Percentiles rank a stretch among this genome's conserved stretches.
Evolutionary conservation across 78 protist genomes (phyloP).

Genomic region (Dictyostelium capitatum): DNA sequence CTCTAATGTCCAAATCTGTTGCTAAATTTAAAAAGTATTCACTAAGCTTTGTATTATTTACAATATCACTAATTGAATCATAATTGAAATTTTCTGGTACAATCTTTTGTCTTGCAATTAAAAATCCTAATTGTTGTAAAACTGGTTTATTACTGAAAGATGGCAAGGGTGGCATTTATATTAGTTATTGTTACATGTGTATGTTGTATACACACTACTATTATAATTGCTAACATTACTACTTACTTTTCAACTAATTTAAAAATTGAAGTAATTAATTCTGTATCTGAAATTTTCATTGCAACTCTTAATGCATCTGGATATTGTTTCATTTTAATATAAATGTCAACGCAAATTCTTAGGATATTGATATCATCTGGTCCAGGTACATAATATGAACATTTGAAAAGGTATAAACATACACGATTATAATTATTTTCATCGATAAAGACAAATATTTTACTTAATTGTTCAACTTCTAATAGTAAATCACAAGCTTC

Average conservation of each 20-base stretch:
- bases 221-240: background rate
- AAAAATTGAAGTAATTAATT: slow-evolving; percentile 40
- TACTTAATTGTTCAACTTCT: slow-evolving; percentile 86
- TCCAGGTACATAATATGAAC: slow-evolving; percentile 91
- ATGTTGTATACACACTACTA: too few species aligned
- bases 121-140: slow-evolving; percentile 91
- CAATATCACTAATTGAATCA: slow-evolving; percentile 65
- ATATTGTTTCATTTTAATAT: slow-evolving; percentile 72
- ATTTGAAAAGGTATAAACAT: slow-evolving; percentile 89
- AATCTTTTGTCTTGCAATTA: slow-evolving; percentile 87
- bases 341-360: slow-evolving; percentile 64
- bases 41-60: slow-evolving; percentile 87
- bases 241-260: slow-evolving; percentile 72
- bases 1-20: slow-evolving; percentile 96
- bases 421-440: slow-evolving; percentile 90
- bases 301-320: slow-evolving; percentile 78
- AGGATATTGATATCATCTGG: slow-evolving; percentile 90
- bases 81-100: slow-evolving; percentile 52
- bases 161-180: too few species aligned
- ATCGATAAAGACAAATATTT: slow-evolving; percentile 78
- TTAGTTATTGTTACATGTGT: too few species aligned
- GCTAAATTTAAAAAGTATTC: slow-evolving; percentile 91
- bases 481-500: slow-evolving; percentile 97
- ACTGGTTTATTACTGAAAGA: slow-evolving; percentile 22
- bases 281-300: slow-evolving; percentile 43